phyloP scores from a whole-genome alignment of 2,329 filamentous ascomycete genomes.

The Scortechinia acanthostroma region DNA sequence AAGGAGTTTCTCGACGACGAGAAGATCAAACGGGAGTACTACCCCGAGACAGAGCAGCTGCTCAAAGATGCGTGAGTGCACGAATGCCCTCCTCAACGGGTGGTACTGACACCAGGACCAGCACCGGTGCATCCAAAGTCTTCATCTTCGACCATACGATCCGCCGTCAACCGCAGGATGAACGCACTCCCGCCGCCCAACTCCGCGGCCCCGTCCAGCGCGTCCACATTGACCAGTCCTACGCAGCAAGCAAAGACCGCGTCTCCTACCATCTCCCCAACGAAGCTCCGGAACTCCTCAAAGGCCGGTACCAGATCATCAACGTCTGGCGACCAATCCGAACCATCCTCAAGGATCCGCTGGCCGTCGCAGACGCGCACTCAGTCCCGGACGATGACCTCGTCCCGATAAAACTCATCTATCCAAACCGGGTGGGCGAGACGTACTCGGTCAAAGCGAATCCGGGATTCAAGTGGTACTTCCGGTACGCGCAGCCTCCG shows the following conservation, averaged over 20 bases:
- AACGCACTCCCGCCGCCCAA: slow-evolving; percentile 10
- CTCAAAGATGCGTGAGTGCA: not conserved
- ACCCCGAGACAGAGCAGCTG: slow-evolving; percentile 1
- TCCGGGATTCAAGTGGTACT: slow-evolving; percentile 65
- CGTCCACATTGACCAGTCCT: slow-evolving; percentile 52
- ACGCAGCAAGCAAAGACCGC: slow-evolving; percentile 27
- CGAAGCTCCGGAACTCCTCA: slow-evolving; percentile 58
- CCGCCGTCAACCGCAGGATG: slow-evolving; percentile 21
- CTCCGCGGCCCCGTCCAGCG: slow-evolving; percentile 34
- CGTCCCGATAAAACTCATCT: slow-evolving; percentile 68
- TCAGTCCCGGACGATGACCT: slow-evolving; percentile 57
- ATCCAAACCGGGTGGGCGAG: slow-evolving; percentile 65
- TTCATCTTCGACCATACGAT: slow-evolving; percentile 61
- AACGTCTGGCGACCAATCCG: slow-evolving; percentile 76
- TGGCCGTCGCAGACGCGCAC: slow-evolving; percentile 62
- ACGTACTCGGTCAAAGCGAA: slow-evolving; percentile 64
- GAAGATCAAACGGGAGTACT: not conserved
- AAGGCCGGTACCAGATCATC: slow-evolving; percentile 71
- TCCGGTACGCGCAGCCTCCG: slow-evolving; percentile 71
- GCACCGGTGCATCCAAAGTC: slow-evolving; percentile 45
- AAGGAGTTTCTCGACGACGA: not conserved
- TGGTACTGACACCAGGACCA: slow-evolving; percentile 15
- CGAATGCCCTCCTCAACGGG: not conserved
- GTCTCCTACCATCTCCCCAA: slow-evolving; percentile 35
- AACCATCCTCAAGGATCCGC: slow-evolving; percentile 56